Conservation (phyloP, 2,329 filamentous ascomycete species). For the Calycina herbarum region DNA sequence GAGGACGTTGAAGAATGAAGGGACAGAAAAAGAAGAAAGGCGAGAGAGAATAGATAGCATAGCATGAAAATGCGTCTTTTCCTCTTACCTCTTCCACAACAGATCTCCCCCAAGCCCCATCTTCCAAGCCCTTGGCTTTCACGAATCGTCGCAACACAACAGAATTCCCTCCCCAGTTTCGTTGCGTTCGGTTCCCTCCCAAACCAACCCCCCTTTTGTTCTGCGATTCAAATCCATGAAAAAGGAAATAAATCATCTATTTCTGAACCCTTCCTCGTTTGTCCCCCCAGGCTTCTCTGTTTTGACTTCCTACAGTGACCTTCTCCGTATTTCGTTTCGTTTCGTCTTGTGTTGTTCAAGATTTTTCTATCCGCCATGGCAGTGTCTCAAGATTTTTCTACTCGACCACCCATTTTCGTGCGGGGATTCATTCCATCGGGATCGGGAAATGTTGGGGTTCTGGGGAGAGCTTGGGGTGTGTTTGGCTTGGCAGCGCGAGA, state of each 20-base stretch:
- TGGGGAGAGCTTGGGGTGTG: background rate
- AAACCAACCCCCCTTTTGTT: background rate
- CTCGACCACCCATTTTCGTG: no score
- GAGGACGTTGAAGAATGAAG: no score
- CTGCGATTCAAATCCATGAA: background rate
- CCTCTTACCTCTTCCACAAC: background rate
- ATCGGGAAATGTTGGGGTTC: background rate
- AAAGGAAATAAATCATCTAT: no score
- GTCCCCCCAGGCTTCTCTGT: background rate
- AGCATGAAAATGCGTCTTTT: background rate
- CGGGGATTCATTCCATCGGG: no score
- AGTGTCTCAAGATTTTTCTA: background rate
- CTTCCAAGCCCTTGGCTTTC: background rate
- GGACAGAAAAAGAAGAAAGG: background rate
- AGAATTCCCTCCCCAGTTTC: background rate
- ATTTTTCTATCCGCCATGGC: background rate
- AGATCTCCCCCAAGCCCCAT: background rate
- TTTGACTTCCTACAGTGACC: background rate
- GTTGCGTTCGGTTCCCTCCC: background rate
- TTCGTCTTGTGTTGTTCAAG: background rate
- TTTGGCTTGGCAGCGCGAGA: constrained; percentile 2
- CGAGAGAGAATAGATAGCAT: background rate
- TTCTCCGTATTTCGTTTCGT: background rate
- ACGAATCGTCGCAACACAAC: background rate
- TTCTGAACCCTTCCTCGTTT: background rate